Conservation (phyloP, 2,329 filamentous ascomycete genomes). For the Cryphonectria carpinicola region DNA sequence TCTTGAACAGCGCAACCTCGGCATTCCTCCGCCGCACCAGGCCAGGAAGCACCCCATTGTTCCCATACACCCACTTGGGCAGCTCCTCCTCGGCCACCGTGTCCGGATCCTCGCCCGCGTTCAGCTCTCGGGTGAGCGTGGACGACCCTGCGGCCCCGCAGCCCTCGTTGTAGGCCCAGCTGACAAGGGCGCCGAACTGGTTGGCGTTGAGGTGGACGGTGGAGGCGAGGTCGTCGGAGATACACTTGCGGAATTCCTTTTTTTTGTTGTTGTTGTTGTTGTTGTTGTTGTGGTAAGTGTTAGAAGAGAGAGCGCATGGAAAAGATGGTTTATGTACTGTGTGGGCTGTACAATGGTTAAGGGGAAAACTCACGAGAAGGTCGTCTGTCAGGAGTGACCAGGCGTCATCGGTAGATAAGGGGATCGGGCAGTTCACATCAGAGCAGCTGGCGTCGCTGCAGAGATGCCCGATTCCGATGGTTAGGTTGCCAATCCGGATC, state of each 20-base stretch:
- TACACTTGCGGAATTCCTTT: constrained; percentile 41
- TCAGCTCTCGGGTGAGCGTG: constrained; percentile 38
- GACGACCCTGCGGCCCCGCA: constrained; percentile 46
- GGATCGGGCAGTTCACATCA: not conserved
- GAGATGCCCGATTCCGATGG: not conserved
- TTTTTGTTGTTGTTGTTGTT: no score
- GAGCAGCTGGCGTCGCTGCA: not conserved
- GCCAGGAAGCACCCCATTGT: constrained; percentile 44
- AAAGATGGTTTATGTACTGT: not conserved
- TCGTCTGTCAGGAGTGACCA: not conserved
- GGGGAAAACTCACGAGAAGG: not conserved
- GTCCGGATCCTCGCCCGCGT: constrained; percentile 23
- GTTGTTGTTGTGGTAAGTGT: no score
- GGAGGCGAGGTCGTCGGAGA: constrained; percentile 41
- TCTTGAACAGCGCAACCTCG: constrained; percentile 46
- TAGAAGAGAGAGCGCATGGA: no score
- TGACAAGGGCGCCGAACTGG: constrained; percentile 56
- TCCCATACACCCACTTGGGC: constrained; percentile 51
- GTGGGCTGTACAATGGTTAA: no score
- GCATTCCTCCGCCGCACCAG: constrained; percentile 47
- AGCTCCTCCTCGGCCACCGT: constrained; percentile 49
- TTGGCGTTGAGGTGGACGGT: constrained; percentile 50
- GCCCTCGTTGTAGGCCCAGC: constrained; percentile 56
- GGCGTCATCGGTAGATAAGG: not conserved
- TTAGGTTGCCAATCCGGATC: not conserved